phyloP scores from a whole-genome alignment of 2,329 filamentous ascomycete genomes.

The Aspergillus fijiensis region DNA sequence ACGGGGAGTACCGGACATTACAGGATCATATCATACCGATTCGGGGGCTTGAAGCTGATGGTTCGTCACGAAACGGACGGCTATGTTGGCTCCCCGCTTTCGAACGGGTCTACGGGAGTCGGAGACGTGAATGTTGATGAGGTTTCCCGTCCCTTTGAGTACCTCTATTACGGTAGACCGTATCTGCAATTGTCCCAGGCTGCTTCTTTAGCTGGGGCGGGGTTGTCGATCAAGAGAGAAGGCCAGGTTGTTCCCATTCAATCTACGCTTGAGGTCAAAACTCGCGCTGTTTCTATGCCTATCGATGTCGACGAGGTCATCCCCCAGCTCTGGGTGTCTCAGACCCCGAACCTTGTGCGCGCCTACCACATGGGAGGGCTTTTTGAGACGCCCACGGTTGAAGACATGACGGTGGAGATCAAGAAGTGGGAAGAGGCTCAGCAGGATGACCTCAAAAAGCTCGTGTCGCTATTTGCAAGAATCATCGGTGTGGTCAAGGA shows the following conservation, averaged over 20 bases:
- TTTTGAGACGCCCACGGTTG: constrained; percentile 37
- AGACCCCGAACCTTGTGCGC: constrained; percentile 50
- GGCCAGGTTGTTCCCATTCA: constrained; percentile 34
- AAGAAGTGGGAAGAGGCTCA: constrained; percentile 39
- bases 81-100: constrained; percentile 30
- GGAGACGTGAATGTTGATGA: constrained; percentile 22
- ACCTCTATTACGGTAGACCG: constrained; percentile 5
- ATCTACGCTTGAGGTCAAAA: constrained; percentile 50
- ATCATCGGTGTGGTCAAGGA: constrained; percentile 31
- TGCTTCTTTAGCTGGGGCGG: constrained; percentile 19
- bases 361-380: constrained; percentile 43
- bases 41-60: constrained; percentile 43
- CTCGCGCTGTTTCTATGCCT: constrained; percentile 34
- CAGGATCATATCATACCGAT: constrained; percentile 47
- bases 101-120: neutral
- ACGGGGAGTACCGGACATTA: constrained; percentile 47
- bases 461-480: constrained; percentile 36
- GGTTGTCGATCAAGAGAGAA: constrained; percentile 31
- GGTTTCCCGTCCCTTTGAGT: constrained; percentile 14
- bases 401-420: constrained; percentile 37
- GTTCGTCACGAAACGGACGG: constrained; percentile 49
- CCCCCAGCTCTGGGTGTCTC: constrained; percentile 49
- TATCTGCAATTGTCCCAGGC: too few species aligned
- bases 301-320: constrained; percentile 39
- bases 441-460: constrained; percentile 29